Conservation (phyloP, 495 filamentous ascomycete species). For the Daldinia loculata region DNA sequence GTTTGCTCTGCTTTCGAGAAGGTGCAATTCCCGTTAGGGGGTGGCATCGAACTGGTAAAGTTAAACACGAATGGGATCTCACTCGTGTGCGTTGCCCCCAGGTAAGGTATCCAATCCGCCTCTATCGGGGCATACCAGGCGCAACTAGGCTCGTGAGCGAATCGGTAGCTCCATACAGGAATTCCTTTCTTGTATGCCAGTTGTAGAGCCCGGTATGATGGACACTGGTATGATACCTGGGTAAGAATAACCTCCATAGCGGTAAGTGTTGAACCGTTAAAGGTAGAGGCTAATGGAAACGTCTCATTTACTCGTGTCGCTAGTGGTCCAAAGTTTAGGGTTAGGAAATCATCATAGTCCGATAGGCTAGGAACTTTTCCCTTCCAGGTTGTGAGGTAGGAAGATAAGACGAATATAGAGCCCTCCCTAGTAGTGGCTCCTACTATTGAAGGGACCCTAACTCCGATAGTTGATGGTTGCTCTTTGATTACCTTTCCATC, state of each 20-base stretch:
- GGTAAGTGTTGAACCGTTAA: constrained; percentile 28
- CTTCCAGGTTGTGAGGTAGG: neutral
- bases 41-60: constrained; percentile 42
- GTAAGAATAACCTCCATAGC: constrained; percentile 41
- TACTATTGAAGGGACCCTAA: constrained; percentile 51
- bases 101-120: constrained; percentile 18
- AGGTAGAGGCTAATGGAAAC: constrained; percentile 44
- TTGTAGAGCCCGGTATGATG: constrained; percentile 33
- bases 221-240: constrained; percentile 46
- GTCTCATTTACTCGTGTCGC: constrained; percentile 46
- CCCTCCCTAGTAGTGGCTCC: constrained; percentile 48
- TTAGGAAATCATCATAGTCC: neutral
- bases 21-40: constrained; percentile 46
- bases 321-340: constrained; percentile 20
- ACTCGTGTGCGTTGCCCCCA: constrained; percentile 49
- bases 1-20: constrained; percentile 43
- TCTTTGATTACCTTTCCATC: constrained; percentile 50
- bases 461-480: constrained; percentile 46
- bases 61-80: constrained; percentile 57
- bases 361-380: neutral
- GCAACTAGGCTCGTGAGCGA: constrained; percentile 49
- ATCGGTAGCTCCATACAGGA: constrained; percentile 49
- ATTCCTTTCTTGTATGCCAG: constrained; percentile 39
- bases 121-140: constrained; percentile 38
- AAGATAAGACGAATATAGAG: constrained; percentile 23